Conservation (phyloP, 345 rosid species). For the Gossypium turneri region DNA sequence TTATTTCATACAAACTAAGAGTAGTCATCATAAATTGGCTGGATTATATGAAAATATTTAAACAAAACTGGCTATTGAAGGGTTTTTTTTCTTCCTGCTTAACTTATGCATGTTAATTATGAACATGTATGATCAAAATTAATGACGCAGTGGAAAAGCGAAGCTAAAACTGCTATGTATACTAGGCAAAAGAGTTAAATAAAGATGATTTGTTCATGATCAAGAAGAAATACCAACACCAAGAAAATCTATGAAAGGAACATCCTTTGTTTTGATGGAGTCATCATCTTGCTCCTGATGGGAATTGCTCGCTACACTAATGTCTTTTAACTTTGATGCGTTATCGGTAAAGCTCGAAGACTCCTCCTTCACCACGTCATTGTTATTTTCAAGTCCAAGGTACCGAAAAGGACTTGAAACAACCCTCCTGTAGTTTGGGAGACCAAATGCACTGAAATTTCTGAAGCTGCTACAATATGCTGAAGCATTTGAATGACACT, state of each 20-base stretch:
- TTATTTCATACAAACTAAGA: not conserved
- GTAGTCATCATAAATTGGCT: not conserved
- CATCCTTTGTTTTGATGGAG: constrained; percentile 28
- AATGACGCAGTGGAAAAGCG: not conserved
- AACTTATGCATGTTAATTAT: not conserved
- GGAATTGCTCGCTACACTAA: constrained; percentile 15
- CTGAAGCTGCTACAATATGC: constrained; percentile 11
- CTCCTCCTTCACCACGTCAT: constrained; percentile 19
- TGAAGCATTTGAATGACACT: constrained; percentile 24
- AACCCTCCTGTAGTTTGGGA: constrained; percentile 27
- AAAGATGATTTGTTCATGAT: constrained; percentile 14
- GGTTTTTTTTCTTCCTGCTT: not conserved
- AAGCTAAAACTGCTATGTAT: constrained; percentile 3
- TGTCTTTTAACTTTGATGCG: constrained; percentile 7
- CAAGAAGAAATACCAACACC: constrained; percentile 69
- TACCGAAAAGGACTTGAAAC: constrained; percentile 37
- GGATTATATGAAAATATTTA: not conserved
- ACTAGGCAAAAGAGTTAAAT: constrained; percentile 18
- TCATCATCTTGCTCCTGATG: constrained; percentile 33
- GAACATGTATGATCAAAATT: not conserved
- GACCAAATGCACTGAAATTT: constrained; percentile 19
- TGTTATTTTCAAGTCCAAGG: constrained; percentile 19
- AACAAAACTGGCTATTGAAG: not conserved
- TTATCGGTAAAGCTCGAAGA: constrained; percentile 19
- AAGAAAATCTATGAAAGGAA: constrained; percentile 64